Evolutionary conservation across 1,284 basidiomycete species (phyloP).

Genomic region (Calocybe gambosa): DNA sequence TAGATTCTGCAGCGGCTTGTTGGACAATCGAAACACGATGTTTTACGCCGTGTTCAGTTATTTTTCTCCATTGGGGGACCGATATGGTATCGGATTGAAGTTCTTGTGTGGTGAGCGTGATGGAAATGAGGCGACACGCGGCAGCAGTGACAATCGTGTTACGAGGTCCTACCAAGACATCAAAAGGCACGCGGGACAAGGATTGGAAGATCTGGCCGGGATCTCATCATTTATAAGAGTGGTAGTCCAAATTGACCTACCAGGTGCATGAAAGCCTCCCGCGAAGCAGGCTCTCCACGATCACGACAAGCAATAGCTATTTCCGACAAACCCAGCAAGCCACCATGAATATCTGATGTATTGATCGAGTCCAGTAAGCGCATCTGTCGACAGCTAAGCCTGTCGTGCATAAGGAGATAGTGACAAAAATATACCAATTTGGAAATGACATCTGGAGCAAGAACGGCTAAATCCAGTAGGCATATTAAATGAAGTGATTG

Average conservation of each 20-base stretch:
- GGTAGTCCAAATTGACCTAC: constrained; percentile 18
- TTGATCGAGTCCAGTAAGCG: constrained; percentile 62
- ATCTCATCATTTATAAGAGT: background rate
- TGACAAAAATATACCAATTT: constrained; percentile 38
- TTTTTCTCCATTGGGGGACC: constrained; percentile 56
- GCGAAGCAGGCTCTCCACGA: constrained; percentile 21
- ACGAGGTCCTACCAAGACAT: constrained; percentile 58
- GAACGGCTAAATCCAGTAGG: constrained; percentile 46
- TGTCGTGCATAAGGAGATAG: constrained; percentile 5
- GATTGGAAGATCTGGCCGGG: constrained; percentile 49
- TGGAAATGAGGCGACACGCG: constrained; percentile 69
- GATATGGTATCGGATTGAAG: constrained; percentile 35
- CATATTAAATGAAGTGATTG: constrained; percentile 70
- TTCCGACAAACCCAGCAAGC: constrained; percentile 69
- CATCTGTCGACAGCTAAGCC: constrained; percentile 36
- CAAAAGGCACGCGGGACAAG: constrained; percentile 48
- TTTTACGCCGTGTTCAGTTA: constrained; percentile 71
- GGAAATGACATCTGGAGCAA: constrained; percentile 45
- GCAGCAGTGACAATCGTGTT: constrained; percentile 73
- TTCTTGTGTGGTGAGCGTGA: constrained; percentile 54
- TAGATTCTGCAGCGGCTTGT: constrained; percentile 61
- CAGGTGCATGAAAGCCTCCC: constrained; percentile 19
- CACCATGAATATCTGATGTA: constrained; percentile 73
- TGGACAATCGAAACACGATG: constrained; percentile 66
- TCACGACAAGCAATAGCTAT: constrained; percentile 52